These are phyloP conservation scores for Aquilaria sinensis DNA, from an alignment of 345 rosid species.

Conservation along the genomic window DNA sequence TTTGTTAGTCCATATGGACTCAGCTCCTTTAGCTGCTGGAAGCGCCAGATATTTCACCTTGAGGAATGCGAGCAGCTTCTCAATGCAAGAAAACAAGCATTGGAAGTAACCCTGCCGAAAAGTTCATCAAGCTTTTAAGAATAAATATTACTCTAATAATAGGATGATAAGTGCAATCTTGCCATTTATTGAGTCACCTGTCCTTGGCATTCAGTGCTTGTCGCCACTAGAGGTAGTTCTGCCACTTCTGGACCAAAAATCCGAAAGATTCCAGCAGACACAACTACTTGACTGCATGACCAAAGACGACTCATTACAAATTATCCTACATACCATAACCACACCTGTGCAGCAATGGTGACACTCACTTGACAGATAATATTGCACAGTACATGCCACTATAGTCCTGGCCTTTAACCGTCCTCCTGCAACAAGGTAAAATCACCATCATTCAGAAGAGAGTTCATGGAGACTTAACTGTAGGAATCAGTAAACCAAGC, in stretches of 20 bases:
- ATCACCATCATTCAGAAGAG: slow-evolving; percentile 3
- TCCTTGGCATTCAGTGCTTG: slow-evolving; percentile 58
- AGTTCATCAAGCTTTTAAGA: background rate
- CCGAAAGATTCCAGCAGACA: slow-evolving; percentile 72
- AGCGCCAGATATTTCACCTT: slow-evolving; percentile 64
- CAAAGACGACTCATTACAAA: background rate
- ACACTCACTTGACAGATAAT: slow-evolving; percentile 74
- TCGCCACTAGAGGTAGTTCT: slow-evolving; percentile 91
- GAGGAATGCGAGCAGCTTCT: slow-evolving; percentile 61
- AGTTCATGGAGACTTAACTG: background rate
- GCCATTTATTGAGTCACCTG: slow-evolving; percentile 30
- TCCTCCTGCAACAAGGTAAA: slow-evolving; percentile 35
- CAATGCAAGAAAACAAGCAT: slow-evolving; percentile 62
- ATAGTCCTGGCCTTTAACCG: slow-evolving; percentile 58
- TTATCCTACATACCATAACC: background rate
- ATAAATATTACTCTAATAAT: background rate
- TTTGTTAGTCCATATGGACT: slow-evolving; percentile 83
- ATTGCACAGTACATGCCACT: slow-evolving; percentile 84
- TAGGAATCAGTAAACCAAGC: background rate
- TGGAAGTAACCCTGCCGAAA: slow-evolving; percentile 81
- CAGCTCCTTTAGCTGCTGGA: slow-evolving; percentile 89
- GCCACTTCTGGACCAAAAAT: slow-evolving; percentile 83
- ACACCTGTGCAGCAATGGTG: too few species aligned
- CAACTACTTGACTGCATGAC: slow-evolving; percentile 63
- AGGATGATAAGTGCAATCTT: too few species aligned